A percentile compares a stretch with the other conserved stretches of the same genome.
Evolutionary conservation across 768 basidiomycete species (phyloP).

Genomic region (Leucocoprinus leucothites): DNA sequence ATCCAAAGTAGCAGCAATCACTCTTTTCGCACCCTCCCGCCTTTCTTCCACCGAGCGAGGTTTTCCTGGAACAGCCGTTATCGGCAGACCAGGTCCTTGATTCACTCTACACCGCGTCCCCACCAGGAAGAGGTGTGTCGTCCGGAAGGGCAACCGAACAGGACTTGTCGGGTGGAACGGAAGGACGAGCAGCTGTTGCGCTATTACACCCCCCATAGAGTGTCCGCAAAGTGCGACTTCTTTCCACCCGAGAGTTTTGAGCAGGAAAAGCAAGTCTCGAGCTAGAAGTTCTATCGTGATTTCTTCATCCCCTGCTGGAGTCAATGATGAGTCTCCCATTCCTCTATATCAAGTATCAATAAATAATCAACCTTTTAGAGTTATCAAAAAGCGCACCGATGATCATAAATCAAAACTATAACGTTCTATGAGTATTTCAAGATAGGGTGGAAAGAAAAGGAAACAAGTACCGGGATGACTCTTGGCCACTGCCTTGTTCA

Average conservation of each 20-base stretch:
- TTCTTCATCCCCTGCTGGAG: conserved; percentile 27
- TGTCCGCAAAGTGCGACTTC: conserved; percentile 43
- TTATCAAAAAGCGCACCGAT: conserved; percentile 14
- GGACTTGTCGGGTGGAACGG: conserved; percentile 34
- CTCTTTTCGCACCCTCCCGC: conserved; percentile 20
- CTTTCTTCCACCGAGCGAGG: conserved; percentile 24
- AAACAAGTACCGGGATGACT: conserved; percentile 35
- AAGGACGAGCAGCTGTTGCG: conserved; percentile 42
- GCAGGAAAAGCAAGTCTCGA: conserved; percentile 39
- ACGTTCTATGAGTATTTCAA: neutral
- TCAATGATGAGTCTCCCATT: conserved; percentile 41
- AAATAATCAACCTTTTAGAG: neutral
- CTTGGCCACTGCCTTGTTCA: conserved; percentile 29
- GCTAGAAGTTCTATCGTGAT: conserved; percentile 44
- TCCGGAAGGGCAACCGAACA: conserved; percentile 32
- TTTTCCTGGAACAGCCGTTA: conserved; percentile 20
- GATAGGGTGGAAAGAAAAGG: neutral
- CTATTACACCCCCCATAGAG: conserved; percentile 49
- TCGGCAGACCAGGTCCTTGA: conserved; percentile 19
- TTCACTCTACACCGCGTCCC: conserved; percentile 31
- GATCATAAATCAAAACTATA: conserved; percentile 43
- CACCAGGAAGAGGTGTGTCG: conserved; percentile 38
- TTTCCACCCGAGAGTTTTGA: conserved; percentile 36
- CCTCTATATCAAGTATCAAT: conserved; percentile 26
- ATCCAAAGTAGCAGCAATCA: conserved; percentile 24